Evolutionary conservation across 2,329 filamentous ascomycete genomes (phyloP), one percentile per base, ranked within the genome.

Genomic region (Cladosporium sp.): DNA sequence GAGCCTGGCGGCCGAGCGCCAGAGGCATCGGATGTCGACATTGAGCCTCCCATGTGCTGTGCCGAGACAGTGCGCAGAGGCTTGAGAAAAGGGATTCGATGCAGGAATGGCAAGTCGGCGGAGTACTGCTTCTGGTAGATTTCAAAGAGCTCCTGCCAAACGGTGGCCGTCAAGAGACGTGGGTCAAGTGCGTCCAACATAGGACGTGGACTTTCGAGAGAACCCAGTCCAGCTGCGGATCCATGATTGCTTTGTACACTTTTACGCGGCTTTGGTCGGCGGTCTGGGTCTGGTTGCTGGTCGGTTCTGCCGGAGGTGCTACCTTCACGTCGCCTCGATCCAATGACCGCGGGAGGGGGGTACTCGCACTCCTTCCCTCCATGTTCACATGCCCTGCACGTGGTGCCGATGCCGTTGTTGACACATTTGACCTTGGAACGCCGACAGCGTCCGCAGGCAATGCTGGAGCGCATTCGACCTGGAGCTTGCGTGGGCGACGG

Each of bases 401-500:
- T 84, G 15, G 84, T 86, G 61, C 83, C 82, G 58, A 86, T 82
- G 60, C 89, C 89, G 64, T 83, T 82, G 74, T 94, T 94, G 72
- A 90, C 85, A 75, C 90, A 95, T 74, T 93, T 93, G 70, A 93
- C 90, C 75, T 94, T 95, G 70, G 88, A 91, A 66, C 84, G 84
- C 58, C 90, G 82, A 70, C 90, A 93, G 62, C 84, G 81, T 60
- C 83, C 78, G 73, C 90, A 94, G 48, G 90, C 89, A 69, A 93
- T 90, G 68, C 87, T 90, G 47, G 89, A 91, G 64, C 90, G 83
- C 83, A 91, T 88, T 58, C 75, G 72, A 58, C 61, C 62, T 49
- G 64, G 62, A 53, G 66, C 58, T 60, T 67, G 68, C 65, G 61
- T 63, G 62, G 60, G 64, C 63, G 66, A 62, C 49, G 62, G 65